Evolutionary conservation across 2,329 filamentous ascomycete species (phyloP).

Genomic region (Ascocoryne sarcoides): DNA sequence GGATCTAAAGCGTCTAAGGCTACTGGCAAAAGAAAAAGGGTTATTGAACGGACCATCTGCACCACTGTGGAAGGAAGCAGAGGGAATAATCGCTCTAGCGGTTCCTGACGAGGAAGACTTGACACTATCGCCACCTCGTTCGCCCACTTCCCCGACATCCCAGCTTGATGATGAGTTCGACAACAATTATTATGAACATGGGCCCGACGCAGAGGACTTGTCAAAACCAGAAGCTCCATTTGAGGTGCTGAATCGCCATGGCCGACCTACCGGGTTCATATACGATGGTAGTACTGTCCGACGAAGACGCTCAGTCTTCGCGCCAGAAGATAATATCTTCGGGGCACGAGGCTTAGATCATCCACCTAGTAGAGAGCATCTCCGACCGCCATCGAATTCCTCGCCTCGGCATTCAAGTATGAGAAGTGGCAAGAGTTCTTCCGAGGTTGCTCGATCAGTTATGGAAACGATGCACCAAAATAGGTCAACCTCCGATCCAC

Average conservation of each 20-base stretch:
- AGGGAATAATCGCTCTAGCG: conserved; percentile 80
- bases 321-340: conserved; percentile 59
- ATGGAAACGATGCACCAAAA: conserved; percentile 56
- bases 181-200: conserved; percentile 32
- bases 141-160: conserved; percentile 31
- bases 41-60: conserved; percentile 52
- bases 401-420: conserved; percentile 20
- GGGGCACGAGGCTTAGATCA: conserved; percentile 28
- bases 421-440: conserved; percentile 29
- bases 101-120: conserved; percentile 54
- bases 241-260: conserved; percentile 22
- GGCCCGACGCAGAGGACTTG: conserved; percentile 34
- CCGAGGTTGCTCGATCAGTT: conserved; percentile 48
- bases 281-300: conserved; percentile 44
- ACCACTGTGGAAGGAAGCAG: conserved; percentile 68
- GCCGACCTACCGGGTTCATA: conserved; percentile 25
- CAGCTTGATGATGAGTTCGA: conserved; percentile 36
- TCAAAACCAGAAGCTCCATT: conserved; percentile 42
- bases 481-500: conserved; percentile 35
- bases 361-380: conserved; percentile 30
- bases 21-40: conserved; percentile 59
- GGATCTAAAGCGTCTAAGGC: conserved; percentile 68
- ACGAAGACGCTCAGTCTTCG: conserved; percentile 54
- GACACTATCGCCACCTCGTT: conserved; percentile 21
- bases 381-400: conserved; percentile 16